Percentiles rank a stretch among this genome's conserved stretches.
These are phyloP conservation scores for Pseudopediastrum boryanum DNA, from an alignment of 139 green algal genomes.

Conservation along the genomic window DNA sequence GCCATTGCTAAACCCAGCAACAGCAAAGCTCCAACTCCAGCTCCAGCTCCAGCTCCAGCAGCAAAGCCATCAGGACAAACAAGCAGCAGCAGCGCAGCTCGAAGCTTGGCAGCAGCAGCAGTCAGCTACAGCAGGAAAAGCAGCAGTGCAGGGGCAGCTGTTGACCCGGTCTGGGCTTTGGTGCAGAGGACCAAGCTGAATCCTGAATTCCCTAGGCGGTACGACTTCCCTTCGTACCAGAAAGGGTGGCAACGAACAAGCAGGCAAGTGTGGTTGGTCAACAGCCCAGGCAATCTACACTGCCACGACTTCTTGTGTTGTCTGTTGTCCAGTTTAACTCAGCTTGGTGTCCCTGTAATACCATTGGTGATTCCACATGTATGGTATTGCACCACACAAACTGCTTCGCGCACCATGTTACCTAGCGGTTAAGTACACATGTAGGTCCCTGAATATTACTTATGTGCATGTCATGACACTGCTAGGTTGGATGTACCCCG, in stretches of 20 bases:
- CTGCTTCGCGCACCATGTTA: background rate
- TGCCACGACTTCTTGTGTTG: background rate
- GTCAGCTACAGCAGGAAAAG: too few species aligned
- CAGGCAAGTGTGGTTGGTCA: slow-evolving; percentile 5
- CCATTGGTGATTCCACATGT: too few species aligned
- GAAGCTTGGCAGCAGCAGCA: too few species aligned
- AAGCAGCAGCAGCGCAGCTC: too few species aligned
- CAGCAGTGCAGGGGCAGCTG: too few species aligned
- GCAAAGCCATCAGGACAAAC: too few species aligned
- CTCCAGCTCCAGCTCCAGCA: too few species aligned
- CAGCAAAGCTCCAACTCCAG: too few species aligned
- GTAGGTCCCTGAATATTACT: background rate
- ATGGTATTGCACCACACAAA: background rate
- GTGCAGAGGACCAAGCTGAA: slow-evolving; percentile 19
- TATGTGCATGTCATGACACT: too few species aligned
- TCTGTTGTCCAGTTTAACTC: background rate
- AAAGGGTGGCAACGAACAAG: slow-evolving; percentile 27
- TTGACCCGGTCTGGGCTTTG: background rate
- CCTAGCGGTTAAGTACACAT: background rate
- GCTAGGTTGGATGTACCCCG: too few species aligned
- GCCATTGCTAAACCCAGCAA: too few species aligned
- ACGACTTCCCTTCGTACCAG: slow-evolving; percentile 26
- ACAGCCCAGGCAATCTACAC: too few species aligned
- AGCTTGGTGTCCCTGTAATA: background rate
- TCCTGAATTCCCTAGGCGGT: slow-evolving; percentile 8